A percentile compares a stretch with the other conserved stretches of the same genome.
Conservation (phyloP, 1,139 yeast genomes). For the Sugiyamaella novakii region DNA sequence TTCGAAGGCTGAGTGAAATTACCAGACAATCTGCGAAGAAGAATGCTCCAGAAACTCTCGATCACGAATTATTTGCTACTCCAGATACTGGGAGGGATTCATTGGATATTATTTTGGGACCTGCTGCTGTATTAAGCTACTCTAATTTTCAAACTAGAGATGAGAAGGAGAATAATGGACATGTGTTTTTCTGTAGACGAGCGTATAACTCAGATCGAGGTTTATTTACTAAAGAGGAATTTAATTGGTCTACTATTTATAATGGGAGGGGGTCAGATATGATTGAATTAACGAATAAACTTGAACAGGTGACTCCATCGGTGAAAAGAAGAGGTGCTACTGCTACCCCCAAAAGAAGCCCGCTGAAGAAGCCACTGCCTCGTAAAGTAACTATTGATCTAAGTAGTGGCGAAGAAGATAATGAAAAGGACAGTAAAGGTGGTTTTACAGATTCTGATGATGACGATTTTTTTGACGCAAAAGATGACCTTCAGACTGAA, state of each 20-base stretch:
- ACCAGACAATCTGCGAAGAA: constrained; percentile 22
- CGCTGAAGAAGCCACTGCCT: background rate
- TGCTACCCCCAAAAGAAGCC: constrained; percentile 1
- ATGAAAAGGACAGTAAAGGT: constrained; percentile 1
- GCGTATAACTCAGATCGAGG: constrained; percentile 21
- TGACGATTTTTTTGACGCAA: constrained; percentile 13
- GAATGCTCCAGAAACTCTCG: constrained; percentile 11
- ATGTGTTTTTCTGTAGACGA: constrained; percentile 23
- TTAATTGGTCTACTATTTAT: constrained; percentile 27
- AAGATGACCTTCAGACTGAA: background rate
- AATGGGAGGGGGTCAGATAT: constrained; percentile 24
- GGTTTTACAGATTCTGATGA: constrained; percentile 6
- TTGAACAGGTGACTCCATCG: constrained; percentile 17
- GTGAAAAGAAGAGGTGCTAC: constrained; percentile 2
- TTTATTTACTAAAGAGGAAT: constrained; percentile 16
- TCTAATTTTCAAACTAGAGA: constrained; percentile 9
- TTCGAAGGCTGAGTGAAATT: constrained; percentile 21
- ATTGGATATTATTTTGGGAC: constrained; percentile 27
- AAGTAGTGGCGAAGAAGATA: constrained; percentile 12
- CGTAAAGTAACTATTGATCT: constrained; percentile 6
- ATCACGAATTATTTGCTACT: constrained; percentile 29
- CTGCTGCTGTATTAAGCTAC: constrained; percentile 25
- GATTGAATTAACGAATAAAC: constrained; percentile 9
- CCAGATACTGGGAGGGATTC: constrained; percentile 28
- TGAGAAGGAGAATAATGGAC: constrained; percentile 8